phyloP scores from a whole-genome alignment of 2,329 filamentous ascomycete genomes.

The Coniosporium tulheliwenetii region DNA sequence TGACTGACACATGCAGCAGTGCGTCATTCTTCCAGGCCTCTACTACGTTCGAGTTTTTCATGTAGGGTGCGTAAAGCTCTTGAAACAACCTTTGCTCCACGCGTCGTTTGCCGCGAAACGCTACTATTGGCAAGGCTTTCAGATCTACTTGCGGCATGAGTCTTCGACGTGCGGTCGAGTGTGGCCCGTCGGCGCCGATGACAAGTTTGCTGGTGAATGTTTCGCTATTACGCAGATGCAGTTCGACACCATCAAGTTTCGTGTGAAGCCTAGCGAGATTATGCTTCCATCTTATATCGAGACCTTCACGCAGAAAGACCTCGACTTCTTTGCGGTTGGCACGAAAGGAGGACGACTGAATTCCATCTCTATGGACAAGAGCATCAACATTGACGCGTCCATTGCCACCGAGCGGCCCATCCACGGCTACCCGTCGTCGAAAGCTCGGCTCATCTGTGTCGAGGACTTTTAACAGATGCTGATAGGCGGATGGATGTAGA shows the following conservation, averaged over 20 bases:
- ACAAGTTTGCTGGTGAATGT: slow-evolving; percentile 8
- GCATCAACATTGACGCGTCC: slow-evolving; percentile 7
- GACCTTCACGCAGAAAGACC: slow-evolving; percentile 15
- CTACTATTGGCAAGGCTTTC: too few relatives aligned
- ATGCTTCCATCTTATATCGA: slow-evolving; percentile 19
- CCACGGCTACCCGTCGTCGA: slow-evolving; percentile 15
- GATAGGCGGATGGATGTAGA: slow-evolving; percentile 8
- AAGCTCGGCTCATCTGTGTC: slow-evolving; percentile 17
- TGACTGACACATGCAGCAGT: slow-evolving; percentile 18
- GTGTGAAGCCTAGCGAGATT: slow-evolving; percentile 7
- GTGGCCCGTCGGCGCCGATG: slow-evolving; percentile 21
- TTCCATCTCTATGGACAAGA: slow-evolving; percentile 1
- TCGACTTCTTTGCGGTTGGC: slow-evolving; percentile 21
- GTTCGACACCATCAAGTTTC: slow-evolving; percentile 1
- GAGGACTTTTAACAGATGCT: slow-evolving; percentile 15
- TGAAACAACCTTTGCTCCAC: too few relatives aligned
- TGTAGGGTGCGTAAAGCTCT: too few relatives aligned
- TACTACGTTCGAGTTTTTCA: too few relatives aligned
- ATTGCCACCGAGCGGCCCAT: slow-evolving; percentile 11
- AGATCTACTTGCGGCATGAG: too few relatives aligned
- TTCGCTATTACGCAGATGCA: slow-evolving; percentile 6
- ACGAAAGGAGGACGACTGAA: slow-evolving; percentile 12
- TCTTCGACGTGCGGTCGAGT: slow-evolving; percentile 15
- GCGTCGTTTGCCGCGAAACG: too few relatives aligned
- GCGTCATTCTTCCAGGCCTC: slow-evolving; percentile 7